Conservation (phyloP, 495 filamentous ascomycete genomes). For the Aspergillus affinis region DNA sequence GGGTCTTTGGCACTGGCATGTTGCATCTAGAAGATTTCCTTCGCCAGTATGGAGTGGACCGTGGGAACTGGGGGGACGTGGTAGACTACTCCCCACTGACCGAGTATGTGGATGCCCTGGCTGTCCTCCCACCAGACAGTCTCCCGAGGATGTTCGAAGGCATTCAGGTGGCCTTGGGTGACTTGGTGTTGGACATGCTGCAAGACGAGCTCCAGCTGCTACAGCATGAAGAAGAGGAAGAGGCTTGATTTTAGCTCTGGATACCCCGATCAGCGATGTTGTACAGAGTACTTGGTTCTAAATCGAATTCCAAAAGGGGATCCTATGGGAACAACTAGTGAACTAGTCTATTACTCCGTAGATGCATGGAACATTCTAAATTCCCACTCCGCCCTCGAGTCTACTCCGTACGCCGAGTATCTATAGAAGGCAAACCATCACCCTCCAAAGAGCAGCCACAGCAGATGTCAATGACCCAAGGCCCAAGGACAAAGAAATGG, state of each 20-base stretch:
- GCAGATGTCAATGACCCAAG: no score
- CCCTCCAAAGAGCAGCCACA: no score
- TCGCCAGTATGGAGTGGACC: constrained; percentile 43
- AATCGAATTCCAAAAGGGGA: not conserved
- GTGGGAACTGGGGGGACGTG: constrained; percentile 45
- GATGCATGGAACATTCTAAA: no score
- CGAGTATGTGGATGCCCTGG: constrained; percentile 40
- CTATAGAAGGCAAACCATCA: no score
- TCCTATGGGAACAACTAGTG: not conserved
- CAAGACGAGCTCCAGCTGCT: constrained; percentile 41
- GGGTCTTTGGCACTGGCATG: constrained; percentile 38
- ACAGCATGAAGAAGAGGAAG: constrained; percentile 24
- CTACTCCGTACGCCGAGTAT: no score
- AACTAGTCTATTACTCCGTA: not conserved
- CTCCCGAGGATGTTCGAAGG: constrained; percentile 34
- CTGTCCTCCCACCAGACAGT: constrained; percentile 28
- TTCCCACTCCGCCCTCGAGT: no score
- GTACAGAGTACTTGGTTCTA: not conserved
- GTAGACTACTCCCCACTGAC: constrained; percentile 37
- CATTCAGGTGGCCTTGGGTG: constrained; percentile 36
- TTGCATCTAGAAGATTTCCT: constrained; percentile 38
- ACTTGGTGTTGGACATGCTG: constrained; percentile 42
- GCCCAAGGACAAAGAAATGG: no score
- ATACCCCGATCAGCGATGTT: not conserved
- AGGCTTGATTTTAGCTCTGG: constrained; percentile 9